Evolutionary conservation across 169 alveolate genomes (phyloP).

Genomic region (Babesia bovis): DNA sequence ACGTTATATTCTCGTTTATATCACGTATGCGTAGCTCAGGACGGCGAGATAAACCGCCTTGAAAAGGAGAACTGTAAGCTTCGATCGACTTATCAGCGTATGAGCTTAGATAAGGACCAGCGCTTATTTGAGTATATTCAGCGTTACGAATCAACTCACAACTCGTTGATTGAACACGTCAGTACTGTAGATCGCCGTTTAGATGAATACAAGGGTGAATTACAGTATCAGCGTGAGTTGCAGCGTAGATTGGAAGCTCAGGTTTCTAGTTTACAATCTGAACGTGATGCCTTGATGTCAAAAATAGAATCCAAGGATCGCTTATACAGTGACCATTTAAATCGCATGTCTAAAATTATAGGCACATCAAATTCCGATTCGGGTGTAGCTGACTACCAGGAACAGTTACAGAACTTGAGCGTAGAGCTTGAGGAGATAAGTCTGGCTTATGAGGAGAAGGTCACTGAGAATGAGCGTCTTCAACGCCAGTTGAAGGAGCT

Average conservation of each 20-base stretch:
- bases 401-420: constrained; percentile 38
- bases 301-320: constrained; percentile 14
- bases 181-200: constrained; percentile 5
- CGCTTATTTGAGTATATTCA: background rate
- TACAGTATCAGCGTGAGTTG: background rate
- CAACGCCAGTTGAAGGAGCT: constrained; percentile 42
- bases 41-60: constrained; percentile 31
- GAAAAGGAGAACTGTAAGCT: constrained; percentile 40
- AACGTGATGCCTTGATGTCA: background rate
- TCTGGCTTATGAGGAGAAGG: constrained; percentile 61
- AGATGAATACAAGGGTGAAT: background rate
- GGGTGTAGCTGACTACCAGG: constrained; percentile 18
- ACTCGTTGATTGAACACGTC: constrained; percentile 12
- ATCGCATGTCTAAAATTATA: constrained; percentile 2
- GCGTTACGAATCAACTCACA: background rate
- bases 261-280: background rate
- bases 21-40: constrained; percentile 13
- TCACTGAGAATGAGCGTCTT: constrained; percentile 22
- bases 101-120: constrained; percentile 6
- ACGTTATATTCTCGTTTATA: constrained; percentile 33
- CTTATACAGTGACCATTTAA: background rate
- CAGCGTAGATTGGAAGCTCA: background rate
- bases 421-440: constrained; percentile 63
- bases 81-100: background rate
- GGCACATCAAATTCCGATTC: background rate